phyloP scores from a whole-genome alignment of 345 rosid species.

The Fremontodendron californicum region DNA sequence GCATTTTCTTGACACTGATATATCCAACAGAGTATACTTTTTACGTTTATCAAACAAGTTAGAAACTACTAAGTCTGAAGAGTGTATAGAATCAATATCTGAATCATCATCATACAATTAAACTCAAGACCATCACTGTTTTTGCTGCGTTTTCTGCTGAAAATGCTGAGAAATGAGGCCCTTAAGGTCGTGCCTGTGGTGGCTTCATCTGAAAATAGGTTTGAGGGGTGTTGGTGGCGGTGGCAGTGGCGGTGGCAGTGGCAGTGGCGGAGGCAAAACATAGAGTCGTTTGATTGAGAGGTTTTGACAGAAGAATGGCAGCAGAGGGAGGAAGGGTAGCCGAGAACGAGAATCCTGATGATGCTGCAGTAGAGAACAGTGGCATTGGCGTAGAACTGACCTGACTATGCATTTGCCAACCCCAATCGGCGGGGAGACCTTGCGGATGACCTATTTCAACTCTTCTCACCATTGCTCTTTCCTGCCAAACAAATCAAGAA shows the following conservation, averaged over 20 bases:
- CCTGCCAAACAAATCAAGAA: constrained; percentile 35
- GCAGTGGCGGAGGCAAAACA: constrained; percentile 18
- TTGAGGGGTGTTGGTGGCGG: constrained; percentile 26
- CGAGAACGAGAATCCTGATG: constrained; percentile 96
- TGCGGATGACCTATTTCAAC: constrained; percentile 39
- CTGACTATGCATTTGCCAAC: constrained; percentile 64
- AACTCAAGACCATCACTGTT: neutral
- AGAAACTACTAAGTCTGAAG: neutral
- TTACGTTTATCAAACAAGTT: neutral
- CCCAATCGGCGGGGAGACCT: constrained; percentile 51
- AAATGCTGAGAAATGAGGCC: neutral
- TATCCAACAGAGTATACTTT: neutral
- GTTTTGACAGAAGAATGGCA: constrained; percentile 49
- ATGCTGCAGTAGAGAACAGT: constrained; percentile 84
- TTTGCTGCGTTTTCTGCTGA: neutral
- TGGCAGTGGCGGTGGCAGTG: constrained; percentile 24
- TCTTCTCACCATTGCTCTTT: constrained; percentile 43
- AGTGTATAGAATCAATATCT: neutral
- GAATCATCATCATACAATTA: constrained; percentile 15
- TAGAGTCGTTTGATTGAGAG: constrained; percentile 36
- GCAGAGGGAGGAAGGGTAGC: constrained; percentile 51
- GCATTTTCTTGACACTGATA: neutral
- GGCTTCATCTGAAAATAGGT: constrained; percentile 34
- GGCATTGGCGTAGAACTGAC: constrained; percentile 44
- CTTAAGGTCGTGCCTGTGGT: constrained; percentile 50